Conservation (phyloP, 208 protist genomes). For the Trichomonas tenax region DNA sequence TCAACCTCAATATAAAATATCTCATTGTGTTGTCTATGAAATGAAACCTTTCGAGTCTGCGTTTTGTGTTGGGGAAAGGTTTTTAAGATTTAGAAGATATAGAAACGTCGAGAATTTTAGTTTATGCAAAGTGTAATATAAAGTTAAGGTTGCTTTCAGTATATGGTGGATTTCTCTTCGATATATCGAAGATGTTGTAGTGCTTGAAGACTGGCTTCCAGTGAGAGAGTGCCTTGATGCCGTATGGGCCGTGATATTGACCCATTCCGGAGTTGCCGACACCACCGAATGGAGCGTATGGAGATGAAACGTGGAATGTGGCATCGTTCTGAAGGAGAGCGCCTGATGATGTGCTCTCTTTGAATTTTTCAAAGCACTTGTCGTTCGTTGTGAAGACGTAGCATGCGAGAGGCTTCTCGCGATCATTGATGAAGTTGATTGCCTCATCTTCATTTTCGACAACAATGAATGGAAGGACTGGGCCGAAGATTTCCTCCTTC, state of each 20-base stretch:
- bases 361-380: background rate
- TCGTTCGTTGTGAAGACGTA: background rate
- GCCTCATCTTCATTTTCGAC: background rate
- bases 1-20: no score
- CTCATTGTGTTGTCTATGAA: no score
- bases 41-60: no score
- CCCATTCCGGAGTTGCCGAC: constrained; percentile 2
- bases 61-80: no score
- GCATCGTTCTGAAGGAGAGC: background rate
- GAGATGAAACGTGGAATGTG: constrained; percentile 1
- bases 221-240: background rate
- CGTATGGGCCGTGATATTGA: background rate
- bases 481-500: constrained; percentile 16
- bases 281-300: background rate
- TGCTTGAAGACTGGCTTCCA: background rate
- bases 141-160: background rate
- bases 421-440: background rate
- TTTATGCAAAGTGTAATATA: background rate
- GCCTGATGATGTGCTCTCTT: background rate
- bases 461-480: background rate
- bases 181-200: background rate
- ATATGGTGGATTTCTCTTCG: background rate
- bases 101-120: no score
- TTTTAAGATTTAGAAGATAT: no score
- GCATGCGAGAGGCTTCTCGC: background rate